phyloP scores from a whole-genome alignment of 2,329 filamentous ascomycete genomes.

The Emmonsiellopsis sp. region DNA sequence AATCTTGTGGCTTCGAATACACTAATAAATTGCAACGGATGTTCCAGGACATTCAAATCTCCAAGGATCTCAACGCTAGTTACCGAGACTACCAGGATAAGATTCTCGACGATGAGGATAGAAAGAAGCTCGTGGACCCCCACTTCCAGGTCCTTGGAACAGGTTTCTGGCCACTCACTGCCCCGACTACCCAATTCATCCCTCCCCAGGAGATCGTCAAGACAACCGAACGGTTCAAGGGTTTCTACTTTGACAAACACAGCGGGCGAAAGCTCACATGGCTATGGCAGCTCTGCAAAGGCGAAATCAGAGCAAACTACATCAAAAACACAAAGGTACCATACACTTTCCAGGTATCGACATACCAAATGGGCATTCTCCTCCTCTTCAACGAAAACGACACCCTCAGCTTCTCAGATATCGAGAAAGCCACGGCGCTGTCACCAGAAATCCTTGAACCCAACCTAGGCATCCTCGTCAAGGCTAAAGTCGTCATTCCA shows the following conservation, averaged over 20 bases:
- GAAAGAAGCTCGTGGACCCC: conserved; percentile 68
- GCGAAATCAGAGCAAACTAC: conserved; percentile 90
- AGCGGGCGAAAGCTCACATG: conserved; percentile 93
- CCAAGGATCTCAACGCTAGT: conserved; percentile 85
- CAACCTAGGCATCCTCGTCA: conserved; percentile 75
- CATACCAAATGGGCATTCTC: conserved; percentile 95
- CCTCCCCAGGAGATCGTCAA: conserved; percentile 76
- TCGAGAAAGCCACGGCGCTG: conserved; percentile 70
- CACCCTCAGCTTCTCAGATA: conserved; percentile 77
- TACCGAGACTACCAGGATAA: conserved; percentile 71
- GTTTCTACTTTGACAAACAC: conserved; percentile 94
- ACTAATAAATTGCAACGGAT: conserved; percentile 99
- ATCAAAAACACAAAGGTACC: conserved; percentile 81
- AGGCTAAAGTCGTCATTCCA: conserved; percentile 79
- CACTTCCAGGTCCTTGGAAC: conserved; percentile 90
- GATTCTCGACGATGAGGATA: conserved; percentile 53
- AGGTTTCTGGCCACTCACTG: conserved; percentile 89
- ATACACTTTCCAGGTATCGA: conserved; percentile 94
- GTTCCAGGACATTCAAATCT: conserved; percentile 99
- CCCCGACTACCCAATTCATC: conserved; percentile 80
- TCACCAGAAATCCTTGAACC: conserved; percentile 77
- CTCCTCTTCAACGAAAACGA: conserved; percentile 91
- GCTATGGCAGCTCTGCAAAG: conserved; percentile 98
- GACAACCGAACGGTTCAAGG: conserved; percentile 81
- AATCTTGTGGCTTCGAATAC: conserved; percentile 97